Base-by-base conservation (phyloP, 2,329 filamentous ascomycete species). In the Aspergillus brasiliensis region DNA sequence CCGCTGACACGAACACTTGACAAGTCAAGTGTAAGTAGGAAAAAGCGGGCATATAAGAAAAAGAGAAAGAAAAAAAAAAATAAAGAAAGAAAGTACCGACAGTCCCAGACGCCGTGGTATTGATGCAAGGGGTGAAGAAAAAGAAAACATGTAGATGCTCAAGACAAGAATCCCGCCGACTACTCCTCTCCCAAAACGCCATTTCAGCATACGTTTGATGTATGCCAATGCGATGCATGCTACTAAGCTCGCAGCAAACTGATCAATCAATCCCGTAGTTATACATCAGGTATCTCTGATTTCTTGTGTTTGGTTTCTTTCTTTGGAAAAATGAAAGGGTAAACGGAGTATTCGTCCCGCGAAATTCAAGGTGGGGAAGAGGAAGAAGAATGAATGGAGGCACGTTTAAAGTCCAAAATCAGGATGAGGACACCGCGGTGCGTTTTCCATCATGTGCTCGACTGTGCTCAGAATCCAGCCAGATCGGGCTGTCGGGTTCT, bases 381-480 rank as follows among this genome's bases (percentile, higher is more conserved):
- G 15, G 15, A 40, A 40, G 15, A 38, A 5, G 13, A 34, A 34
- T 25, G 7, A 25, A 2, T 5, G 10, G 11, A 34, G 13, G 11
- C 31, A 34, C 31, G 31, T 11, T 34, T 52, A 64, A 21, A 62
- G 48, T 13, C 71, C 72, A 58, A 70, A 75, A 23, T 74, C 67
- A 5, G 70, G 67, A 28, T 51, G 61, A 53, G 62, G 49, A 59
- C 73, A 75, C 34, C 65, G 44, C 6, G 71, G 70, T 15, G 65
- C 72, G n/a, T 65, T 51, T 27, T 67, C 62, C 58, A 72, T 63
- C 67, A 73, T 66, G 6, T 60, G 58, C 25, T 69, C 68, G 42
- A 77, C 69, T 13, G 72, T 68, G 25, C 59, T 65, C 19, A 69
- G 63, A 10, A 72, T 56, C 74, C 75, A 77, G 1, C 74, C 75